Evolutionary conservation across 2,329 filamentous ascomycete genomes (phyloP).

Genomic region (Penicillium capsulatum): DNA sequence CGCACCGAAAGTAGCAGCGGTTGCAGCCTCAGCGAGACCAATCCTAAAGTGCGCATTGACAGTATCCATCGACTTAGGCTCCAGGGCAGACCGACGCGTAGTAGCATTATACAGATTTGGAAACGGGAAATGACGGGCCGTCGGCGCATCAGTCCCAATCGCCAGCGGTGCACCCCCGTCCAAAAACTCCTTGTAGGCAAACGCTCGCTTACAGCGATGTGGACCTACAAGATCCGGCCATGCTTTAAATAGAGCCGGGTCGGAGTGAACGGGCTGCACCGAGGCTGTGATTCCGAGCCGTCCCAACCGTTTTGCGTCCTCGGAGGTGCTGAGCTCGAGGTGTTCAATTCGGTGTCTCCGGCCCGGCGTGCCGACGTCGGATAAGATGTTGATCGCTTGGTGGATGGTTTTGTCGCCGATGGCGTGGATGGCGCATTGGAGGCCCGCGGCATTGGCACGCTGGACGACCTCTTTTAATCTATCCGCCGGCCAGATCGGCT

Average conservation of each 20-base stretch:
- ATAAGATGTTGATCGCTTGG: conserved; percentile 46
- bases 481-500: conserved; percentile 46
- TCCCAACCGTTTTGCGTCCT: conserved; percentile 47
- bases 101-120: conserved; percentile 50
- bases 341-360: conserved; percentile 51
- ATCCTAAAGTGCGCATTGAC: conserved; percentile 46
- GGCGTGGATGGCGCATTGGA: conserved; percentile 51
- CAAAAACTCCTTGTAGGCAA: conserved; percentile 49
- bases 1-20: conserved; percentile 43
- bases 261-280: conserved; percentile 38
- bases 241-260: conserved; percentile 46
- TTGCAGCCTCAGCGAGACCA: conserved; percentile 41
- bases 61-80: conserved; percentile 36
- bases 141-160: conserved; percentile 49
- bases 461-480: conserved; percentile 43
- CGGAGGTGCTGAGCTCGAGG: conserved; percentile 47
- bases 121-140: conserved; percentile 45
- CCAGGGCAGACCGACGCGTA: conserved; percentile 44
- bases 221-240: conserved; percentile 47
- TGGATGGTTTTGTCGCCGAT: conserved; percentile 49
- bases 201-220: conserved; percentile 46
- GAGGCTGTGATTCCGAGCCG: conserved; percentile 45
- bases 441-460: conserved; percentile 41
- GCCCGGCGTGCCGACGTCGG: conserved; percentile 37
- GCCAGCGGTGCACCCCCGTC: conserved; percentile 46